Percentiles rank a stretch among this genome's conserved stretches.
These are phyloP conservation scores for Asterella californica DNA, from an alignment of 225 moss, liverwort and hornwort species.

Conservation along the genomic window DNA sequence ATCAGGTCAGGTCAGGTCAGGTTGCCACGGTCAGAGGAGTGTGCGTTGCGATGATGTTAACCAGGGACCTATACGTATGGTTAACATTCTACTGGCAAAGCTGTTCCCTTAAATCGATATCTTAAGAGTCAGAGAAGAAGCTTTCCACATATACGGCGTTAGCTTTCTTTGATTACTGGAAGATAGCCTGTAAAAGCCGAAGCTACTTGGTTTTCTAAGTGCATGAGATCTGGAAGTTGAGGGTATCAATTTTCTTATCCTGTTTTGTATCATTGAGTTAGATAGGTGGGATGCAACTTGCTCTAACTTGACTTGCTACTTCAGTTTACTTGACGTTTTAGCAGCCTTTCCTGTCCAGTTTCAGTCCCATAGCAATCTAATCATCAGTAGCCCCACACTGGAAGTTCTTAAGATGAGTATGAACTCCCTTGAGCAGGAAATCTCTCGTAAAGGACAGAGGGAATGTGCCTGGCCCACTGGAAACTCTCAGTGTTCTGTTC, in stretches of 20 bases:
- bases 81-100: background rate
- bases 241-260: background rate
- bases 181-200: background rate
- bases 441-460: background rate
- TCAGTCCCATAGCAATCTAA: background rate
- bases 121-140: background rate
- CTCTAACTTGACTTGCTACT: background rate
- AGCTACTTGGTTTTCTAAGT: background rate
- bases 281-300: background rate
- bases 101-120: background rate
- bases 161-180: background rate
- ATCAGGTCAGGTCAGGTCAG: background rate
- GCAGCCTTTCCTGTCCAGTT: background rate
- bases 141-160: background rate
- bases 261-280: background rate
- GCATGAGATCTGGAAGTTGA: background rate
- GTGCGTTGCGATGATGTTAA: background rate
- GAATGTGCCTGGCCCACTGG: too few relatives aligned
- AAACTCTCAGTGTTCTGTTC: background rate
- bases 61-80: too few relatives aligned
- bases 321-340: background rate
- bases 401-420: background rate
- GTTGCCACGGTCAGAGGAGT: too few relatives aligned
- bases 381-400: too few relatives aligned
- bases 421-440: background rate